Conservation (phyloP, 371 early-diverging fungal species). For the Mucor ambiguus region DNA sequence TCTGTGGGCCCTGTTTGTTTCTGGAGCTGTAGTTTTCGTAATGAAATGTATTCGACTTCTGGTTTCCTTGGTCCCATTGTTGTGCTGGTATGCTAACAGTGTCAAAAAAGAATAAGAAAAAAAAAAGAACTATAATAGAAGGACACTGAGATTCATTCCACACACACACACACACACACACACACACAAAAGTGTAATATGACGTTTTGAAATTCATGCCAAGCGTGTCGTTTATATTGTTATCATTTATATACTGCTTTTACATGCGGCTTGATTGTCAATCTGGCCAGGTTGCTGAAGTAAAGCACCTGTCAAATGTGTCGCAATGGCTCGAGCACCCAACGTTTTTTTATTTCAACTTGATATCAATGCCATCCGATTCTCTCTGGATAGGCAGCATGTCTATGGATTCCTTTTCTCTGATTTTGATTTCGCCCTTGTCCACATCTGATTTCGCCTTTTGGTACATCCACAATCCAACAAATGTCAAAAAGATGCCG, state of each 20-base stretch:
- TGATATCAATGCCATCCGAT: not conserved
- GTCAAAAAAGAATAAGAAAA: not conserved
- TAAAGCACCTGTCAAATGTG: not conserved
- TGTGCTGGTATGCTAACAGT: not conserved
- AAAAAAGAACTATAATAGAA: not conserved
- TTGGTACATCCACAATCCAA: constrained; percentile 86
- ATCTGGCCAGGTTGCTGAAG: not conserved
- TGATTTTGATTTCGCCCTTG: constrained; percentile 29
- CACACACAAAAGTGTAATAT: not conserved
- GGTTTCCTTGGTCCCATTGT: constrained; percentile 38
- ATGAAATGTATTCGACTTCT: constrained; percentile 40
- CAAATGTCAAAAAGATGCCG: constrained; percentile 82
- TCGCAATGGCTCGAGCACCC: not conserved
- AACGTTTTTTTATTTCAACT: not conserved
- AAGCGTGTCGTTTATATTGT: no score
- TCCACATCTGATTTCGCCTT: constrained; percentile 64
- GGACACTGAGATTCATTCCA: not conserved
- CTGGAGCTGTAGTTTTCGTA: constrained; percentile 11
- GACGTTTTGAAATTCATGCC: not conserved
- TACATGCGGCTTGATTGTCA: no score
- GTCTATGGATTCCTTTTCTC: not conserved
- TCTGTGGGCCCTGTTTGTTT: constrained; percentile 11
- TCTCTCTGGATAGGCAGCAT: not conserved
- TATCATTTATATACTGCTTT: no score
- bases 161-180: no score